These are phyloP conservation scores for Amaranthus cruentus DNA, from an alignment of 148 eudicot genomes.

Conservation along the genomic window DNA sequence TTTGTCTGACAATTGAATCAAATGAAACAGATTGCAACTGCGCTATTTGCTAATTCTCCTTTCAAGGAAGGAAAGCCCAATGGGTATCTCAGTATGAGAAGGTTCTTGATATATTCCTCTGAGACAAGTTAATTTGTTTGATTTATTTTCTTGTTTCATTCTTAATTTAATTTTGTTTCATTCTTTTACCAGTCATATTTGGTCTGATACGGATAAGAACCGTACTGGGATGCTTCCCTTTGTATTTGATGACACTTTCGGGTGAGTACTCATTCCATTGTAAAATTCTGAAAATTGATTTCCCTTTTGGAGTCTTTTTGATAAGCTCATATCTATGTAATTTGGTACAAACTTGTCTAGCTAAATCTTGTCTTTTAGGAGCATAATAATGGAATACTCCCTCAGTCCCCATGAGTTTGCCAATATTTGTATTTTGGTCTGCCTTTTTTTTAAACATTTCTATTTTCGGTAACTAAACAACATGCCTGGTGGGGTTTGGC, in stretches of 20 bases:
- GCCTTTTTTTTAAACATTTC: background rate
- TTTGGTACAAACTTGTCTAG: background rate
- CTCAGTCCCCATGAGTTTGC: background rate
- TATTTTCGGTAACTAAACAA: background rate
- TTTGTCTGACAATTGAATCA: constrained; percentile 14
- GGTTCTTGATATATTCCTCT: constrained; percentile 33
- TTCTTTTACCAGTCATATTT: constrained; percentile 36
- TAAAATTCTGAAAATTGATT: background rate
- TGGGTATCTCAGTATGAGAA: constrained; percentile 96
- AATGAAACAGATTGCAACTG: constrained; percentile 81
- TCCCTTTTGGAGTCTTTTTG: background rate
- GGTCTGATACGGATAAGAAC: constrained; percentile 10
- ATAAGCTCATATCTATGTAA: background rate
- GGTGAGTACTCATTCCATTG: constrained; percentile 16
- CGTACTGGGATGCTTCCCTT: constrained; percentile 18
- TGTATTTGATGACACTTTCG: constrained; percentile 10
- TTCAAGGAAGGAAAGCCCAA: constrained; percentile 95
- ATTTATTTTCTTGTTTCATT: background rate
- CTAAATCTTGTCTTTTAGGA: background rate
- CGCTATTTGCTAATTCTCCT: constrained; percentile 97
- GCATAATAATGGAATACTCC: background rate
- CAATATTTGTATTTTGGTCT: background rate
- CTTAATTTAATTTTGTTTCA: constrained; percentile 13
- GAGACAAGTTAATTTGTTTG: background rate
- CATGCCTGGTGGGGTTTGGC: background rate